Conservation (phyloP, 23 red algal species). For the Cyanidiococcus yangmingshanensis region DNA sequence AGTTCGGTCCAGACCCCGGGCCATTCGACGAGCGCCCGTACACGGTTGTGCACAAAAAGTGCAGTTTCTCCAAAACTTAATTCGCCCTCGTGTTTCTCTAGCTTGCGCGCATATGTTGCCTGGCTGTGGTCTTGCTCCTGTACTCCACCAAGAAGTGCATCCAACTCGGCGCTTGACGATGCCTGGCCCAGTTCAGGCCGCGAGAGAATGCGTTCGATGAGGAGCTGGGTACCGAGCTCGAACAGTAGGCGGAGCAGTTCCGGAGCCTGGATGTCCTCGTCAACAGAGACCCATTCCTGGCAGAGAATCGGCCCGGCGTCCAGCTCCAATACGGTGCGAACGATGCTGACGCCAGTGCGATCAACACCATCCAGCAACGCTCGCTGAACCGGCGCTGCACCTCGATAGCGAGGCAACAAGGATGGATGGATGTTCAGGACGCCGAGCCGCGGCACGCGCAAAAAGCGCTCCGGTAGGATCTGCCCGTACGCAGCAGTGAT, state of each 20-base stretch:
- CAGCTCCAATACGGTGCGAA: slow-evolving; percentile 69
- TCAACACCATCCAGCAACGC: slow-evolving; percentile 52
- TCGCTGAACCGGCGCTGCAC: slow-evolving; percentile 90
- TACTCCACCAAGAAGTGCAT: slow-evolving; percentile 46
- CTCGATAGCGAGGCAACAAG: slow-evolving; percentile 65
- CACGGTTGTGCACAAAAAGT: slow-evolving; percentile 63
- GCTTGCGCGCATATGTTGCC: slow-evolving; percentile 68
- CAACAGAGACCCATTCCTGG: slow-evolving; percentile 22
- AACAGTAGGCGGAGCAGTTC: slow-evolving; percentile 62
- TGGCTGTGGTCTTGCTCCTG: slow-evolving; percentile 39
- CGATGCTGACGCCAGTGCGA: slow-evolving; percentile 57
- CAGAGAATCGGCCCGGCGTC: slow-evolving; percentile 88
- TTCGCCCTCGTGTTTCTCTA: slow-evolving; percentile 53
- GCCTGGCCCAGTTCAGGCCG: neutral
- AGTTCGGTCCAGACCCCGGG: slow-evolving; percentile 84
- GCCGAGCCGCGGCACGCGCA: slow-evolving; percentile 66
- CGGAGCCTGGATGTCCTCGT: slow-evolving; percentile 64
- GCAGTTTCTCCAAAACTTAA: slow-evolving; percentile 81
- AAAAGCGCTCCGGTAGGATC: slow-evolving; percentile 57
- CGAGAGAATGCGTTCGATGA: neutral
- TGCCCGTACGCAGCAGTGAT: slow-evolving; percentile 93
- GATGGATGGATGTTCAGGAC: slow-evolving; percentile 96
- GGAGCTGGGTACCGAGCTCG: slow-evolving; percentile 21
- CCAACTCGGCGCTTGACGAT: neutral
- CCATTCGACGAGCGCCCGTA: slow-evolving; percentile 69